A percentile compares a stretch with the other conserved stretches of the same genome.
phyloP scores from a whole-genome alignment of 768 basidiomycete genomes.

The Lactifluus hygrophoroides region DNA sequence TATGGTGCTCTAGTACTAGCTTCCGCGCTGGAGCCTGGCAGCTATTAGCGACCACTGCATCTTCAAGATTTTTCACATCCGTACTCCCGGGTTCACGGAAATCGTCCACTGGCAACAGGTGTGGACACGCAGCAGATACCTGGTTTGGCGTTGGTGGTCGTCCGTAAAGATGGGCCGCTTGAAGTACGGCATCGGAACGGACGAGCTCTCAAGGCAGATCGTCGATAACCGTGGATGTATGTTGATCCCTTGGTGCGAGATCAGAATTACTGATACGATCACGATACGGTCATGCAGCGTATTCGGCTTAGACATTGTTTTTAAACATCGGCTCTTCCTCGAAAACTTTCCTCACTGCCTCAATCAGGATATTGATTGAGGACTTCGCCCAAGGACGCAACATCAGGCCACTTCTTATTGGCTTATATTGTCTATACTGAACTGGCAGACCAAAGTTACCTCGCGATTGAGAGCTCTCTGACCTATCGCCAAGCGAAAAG shows the following conservation, averaged over 20 bases:
- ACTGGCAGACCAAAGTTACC: slow-evolving; percentile 14
- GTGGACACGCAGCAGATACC: neutral
- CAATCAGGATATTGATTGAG: slow-evolving; percentile 8
- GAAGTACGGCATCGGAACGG: neutral
- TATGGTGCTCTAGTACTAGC: neutral
- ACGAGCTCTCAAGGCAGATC: neutral
- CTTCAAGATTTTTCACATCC: neutral
- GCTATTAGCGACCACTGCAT: neutral
- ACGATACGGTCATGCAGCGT: no score
- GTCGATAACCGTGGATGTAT: slow-evolving; percentile 1
- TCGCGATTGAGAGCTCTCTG: slow-evolving; percentile 30
- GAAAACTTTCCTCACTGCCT: slow-evolving; percentile 8
- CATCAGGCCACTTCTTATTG: neutral
- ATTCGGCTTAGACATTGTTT: neutral
- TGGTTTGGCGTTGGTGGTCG: slow-evolving; percentile 2
- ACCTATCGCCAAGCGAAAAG: slow-evolving; percentile 27
- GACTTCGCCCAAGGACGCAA: slow-evolving; percentile 11
- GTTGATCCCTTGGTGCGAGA: neutral
- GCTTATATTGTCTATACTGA: neutral
- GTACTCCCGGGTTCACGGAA: neutral
- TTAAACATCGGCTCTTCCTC: slow-evolving; percentile 11
- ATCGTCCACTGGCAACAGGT: neutral
- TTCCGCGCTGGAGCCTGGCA: no score
- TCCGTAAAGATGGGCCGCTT: neutral
- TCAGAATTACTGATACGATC: no score